phyloP scores from a whole-genome alignment of 2,329 filamentous ascomycete genomes.

The Aaosphaeria pasadenensis region DNA sequence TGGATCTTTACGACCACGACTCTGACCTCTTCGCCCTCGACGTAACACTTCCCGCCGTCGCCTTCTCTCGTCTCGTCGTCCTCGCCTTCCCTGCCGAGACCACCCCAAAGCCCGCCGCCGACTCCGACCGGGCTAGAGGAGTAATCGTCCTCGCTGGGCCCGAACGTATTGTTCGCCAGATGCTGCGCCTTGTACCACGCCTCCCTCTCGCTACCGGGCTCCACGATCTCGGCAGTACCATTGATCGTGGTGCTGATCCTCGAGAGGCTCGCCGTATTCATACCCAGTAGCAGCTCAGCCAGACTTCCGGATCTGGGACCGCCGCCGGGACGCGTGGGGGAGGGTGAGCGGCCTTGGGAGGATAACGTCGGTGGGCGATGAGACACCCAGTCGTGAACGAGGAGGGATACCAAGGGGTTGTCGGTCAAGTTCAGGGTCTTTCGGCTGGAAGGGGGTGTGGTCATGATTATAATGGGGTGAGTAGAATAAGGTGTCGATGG shows the following conservation, averaged over 20 bases:
- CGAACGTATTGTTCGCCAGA: constrained; percentile 89
- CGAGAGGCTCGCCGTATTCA: constrained; percentile 85
- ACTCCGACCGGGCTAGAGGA: constrained; percentile 31
- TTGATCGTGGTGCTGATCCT: constrained; percentile 93
- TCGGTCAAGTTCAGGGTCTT: constrained; percentile 78
- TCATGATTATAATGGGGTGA: constrained; percentile 76
- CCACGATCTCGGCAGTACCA: constrained; percentile 74
- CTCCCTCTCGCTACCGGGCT: constrained; percentile 75
- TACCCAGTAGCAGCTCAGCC: constrained; percentile 78
- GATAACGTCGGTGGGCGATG: constrained; percentile 78
- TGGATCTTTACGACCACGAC: constrained; percentile 83
- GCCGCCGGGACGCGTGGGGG: constrained; percentile 51
- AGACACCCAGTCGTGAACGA: constrained; percentile 98
- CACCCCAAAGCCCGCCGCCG: constrained; percentile 44
- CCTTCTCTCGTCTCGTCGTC: constrained; percentile 26
- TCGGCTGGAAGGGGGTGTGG: constrained; percentile 74
- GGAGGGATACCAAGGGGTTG: constrained; percentile 84
- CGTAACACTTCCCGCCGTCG: constrained; percentile 60
- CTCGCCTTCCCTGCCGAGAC: constrained; percentile 38
- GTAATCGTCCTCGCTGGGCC: constrained; percentile 32
- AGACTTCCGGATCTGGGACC: constrained; percentile 62
- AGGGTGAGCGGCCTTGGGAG: constrained; percentile 52
- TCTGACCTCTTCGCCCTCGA: constrained; percentile 77
- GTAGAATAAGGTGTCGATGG: constrained; percentile 67
- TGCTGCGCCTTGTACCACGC: constrained; percentile 78